Base-by-base conservation (phyloP, 1,284 basidiomycete species). In the Leccinum pallidistipes region DNA sequence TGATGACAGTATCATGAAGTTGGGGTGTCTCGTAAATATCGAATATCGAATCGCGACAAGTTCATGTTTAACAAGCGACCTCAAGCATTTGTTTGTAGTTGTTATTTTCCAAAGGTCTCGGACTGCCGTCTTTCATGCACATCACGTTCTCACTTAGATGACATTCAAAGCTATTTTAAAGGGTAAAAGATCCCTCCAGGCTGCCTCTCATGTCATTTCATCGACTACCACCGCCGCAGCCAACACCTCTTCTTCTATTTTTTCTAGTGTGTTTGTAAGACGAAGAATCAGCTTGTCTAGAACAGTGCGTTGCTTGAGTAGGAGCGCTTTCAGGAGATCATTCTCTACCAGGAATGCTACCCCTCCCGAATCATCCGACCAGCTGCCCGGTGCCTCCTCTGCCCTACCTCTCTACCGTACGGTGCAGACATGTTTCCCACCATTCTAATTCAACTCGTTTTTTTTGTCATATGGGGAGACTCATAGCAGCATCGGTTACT, bases 401-500 rank as follows among this genome's bases (percentile, higher is more conserved):
- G 71, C 76, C 5, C 59, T 81, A 40, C 82, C 85, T 1, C 73
- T 86, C 38, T 86, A 86, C 70, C 78, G 84, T 86, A 66, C 62
- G 83, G 73, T 16, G 16, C 52, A 27, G 45, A 16, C 32, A 8
- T 10, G 24, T 21, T 18, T 18, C 14, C 1, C n/a, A n/a, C n/a
- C n/a, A n/a, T n/a, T n/a, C n/a, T n/a, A n/a, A n/a, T n/a, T n/a
- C n/a, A n/a, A n/a, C n/a, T n/a, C n/a, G n/a, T n/a, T n/a, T n/a
- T n/a, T n/a, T n/a, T n/a, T n/a, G n/a, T n/a, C n/a, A n/a, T n/a
- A n/a, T n/a, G n/a, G n/a, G n/a, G n/a, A n/a, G n/a, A n/a, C n/a
- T n/a, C n/a, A n/a, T n/a, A n/a, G n/a, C n/a, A n/a, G n/a, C n/a
- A n/a, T n/a, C n/a, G n/a, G n/a, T n/a, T n/a, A n/a, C n/a, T n/a